Conservation (phyloP, 176 grass and related monocot genomes). For the Chrysopogon serrulatus region DNA sequence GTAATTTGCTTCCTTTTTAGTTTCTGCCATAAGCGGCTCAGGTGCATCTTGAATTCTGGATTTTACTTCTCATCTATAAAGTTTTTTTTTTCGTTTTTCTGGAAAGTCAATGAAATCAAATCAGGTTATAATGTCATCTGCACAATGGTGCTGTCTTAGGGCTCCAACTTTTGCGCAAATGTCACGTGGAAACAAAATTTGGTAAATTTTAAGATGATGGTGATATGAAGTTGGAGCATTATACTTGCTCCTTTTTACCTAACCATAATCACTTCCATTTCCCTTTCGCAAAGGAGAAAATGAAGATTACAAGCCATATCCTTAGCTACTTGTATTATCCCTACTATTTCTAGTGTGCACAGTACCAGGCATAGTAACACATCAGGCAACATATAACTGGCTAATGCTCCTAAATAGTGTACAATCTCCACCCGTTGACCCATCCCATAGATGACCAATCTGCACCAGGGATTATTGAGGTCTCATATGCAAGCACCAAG, state of each 20-base stretch:
- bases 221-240: neutral
- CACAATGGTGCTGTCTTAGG: too few species aligned
- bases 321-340: slow-evolving; percentile 17
- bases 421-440: neutral
- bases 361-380: neutral
- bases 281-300: neutral
- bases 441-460: neutral
- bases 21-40: too few species aligned
- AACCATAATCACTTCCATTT: slow-evolving; percentile 18
- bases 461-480: neutral
- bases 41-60: too few species aligned
- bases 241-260: slow-evolving; percentile 4
- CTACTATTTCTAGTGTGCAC: slow-evolving; percentile 30
- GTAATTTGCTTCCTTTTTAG: too few species aligned
- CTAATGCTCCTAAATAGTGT: neutral
- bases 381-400: slow-evolving; percentile 10
- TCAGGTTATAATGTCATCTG: too few species aligned
- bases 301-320: slow-evolving; percentile 24
- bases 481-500: slow-evolving; percentile 91
- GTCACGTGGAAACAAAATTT: neutral
- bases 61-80: too few species aligned
- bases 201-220: neutral
- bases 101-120: too few species aligned
- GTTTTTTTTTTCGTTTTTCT: too few species aligned
- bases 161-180: neutral